Percentiles rank a stretch among this genome's conserved stretches.
Conservation (phyloP, 1,284 basidiomycete species). For the Phellinidium pouzarii region DNA sequence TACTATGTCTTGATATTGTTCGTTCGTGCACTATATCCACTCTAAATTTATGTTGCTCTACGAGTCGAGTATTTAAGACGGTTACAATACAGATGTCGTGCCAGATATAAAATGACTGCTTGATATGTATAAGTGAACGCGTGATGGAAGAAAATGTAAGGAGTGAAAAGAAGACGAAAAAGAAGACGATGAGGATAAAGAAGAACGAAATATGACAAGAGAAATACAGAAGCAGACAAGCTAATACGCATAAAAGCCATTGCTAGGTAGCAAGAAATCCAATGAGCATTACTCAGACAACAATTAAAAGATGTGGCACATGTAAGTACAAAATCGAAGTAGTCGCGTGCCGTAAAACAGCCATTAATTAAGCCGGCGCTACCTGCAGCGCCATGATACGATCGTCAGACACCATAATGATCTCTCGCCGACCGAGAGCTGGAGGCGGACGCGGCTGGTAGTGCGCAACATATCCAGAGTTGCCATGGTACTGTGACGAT, state of each 20-base stretch:
- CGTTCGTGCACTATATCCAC: neutral
- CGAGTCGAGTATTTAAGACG: neutral
- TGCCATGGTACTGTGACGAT: slow-evolving; percentile 20
- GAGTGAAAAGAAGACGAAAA: neutral
- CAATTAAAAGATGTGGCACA: neutral
- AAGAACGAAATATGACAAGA: neutral
- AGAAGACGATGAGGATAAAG: neutral
- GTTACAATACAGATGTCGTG: slow-evolving; percentile 11
- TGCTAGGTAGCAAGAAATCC: neutral
- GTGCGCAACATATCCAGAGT: slow-evolving; percentile 42
- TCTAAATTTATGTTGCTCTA: neutral
- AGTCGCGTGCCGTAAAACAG: neutral
- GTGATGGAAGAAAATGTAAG: neutral
- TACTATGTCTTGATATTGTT: neutral
- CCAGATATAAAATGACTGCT: slow-evolving; percentile 10
- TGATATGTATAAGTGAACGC: slow-evolving; percentile 4
- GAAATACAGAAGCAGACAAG: neutral
- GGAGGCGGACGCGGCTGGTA: slow-evolving; percentile 25
- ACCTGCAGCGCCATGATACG: slow-evolving; percentile 63
- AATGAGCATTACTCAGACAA: slow-evolving; percentile 4
- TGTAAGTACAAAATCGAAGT: neutral
- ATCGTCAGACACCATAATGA: slow-evolving; percentile 76
- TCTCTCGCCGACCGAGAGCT: slow-evolving; percentile 59
- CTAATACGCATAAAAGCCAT: neutral
- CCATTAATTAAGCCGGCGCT: slow-evolving; percentile 21